A percentile compares a stretch with the other conserved stretches of the same genome.
These are phyloP conservation scores for Leptosphaerulina australis DNA, from an alignment of 2,329 filamentous ascomycete species.

Conservation along the genomic window DNA sequence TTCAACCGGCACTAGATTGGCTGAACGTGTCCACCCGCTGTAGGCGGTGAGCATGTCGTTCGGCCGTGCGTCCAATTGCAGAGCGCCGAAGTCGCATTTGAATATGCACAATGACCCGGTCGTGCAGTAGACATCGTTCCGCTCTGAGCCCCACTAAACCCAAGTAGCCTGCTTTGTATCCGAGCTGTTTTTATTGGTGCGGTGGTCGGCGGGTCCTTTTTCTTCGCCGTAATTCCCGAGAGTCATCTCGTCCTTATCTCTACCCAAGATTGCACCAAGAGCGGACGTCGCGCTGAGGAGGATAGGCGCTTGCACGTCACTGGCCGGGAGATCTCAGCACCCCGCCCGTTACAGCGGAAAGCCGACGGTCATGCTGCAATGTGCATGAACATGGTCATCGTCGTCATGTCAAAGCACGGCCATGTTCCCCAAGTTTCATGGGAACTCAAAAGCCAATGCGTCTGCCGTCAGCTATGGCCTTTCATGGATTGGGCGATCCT, in stretches of 20 bases:
- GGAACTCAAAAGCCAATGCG: constrained; percentile 13
- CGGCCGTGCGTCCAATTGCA: constrained; percentile 32
- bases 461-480: constrained; percentile 4
- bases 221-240: constrained; percentile 43
- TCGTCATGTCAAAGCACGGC: constrained; percentile 13
- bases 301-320: constrained; percentile 22
- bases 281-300: constrained; percentile 28
- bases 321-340: constrained; percentile 34
- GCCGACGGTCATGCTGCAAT: constrained; percentile 12
- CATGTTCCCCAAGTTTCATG: constrained; percentile 14
- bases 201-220: constrained; percentile 27
- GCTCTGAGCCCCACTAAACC: constrained; percentile 39
- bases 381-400: constrained; percentile 31
- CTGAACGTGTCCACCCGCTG: constrained; percentile 21
- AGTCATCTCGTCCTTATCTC: constrained; percentile 46
- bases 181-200: constrained; percentile 36
- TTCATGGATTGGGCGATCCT: constrained; percentile 12
- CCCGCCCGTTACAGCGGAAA: constrained; percentile 38
- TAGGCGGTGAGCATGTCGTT: constrained; percentile 35
- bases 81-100: constrained; percentile 41
- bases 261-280: constrained; percentile 23
- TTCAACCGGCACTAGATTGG: constrained; percentile 27
- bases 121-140: constrained; percentile 38
- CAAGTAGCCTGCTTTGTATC: constrained; percentile 37
- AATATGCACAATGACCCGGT: constrained; percentile 29